A percentile compares a stretch with the other conserved stretches of the same genome.
Conservation (phyloP, 1,284 basidiomycete genomes). For the Schizophyllum amplum region DNA sequence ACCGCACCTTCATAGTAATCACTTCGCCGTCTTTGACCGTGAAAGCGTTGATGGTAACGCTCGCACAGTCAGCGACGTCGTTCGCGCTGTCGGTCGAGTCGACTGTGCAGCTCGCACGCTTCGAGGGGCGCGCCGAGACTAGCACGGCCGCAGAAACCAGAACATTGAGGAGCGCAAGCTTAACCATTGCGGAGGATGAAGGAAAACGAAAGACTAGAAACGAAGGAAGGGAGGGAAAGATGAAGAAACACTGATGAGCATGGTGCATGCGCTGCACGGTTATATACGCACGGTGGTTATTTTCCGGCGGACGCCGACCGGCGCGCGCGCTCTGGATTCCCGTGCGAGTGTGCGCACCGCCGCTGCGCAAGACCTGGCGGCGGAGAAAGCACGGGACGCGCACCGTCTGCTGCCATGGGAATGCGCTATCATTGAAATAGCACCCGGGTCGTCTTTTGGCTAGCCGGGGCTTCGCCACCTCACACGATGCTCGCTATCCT, state of each 20-base stretch:
- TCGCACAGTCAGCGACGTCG: conserved; percentile 11
- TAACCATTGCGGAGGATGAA: not conserved
- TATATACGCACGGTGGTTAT: not conserved
- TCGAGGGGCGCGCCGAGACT: conserved; percentile 4
- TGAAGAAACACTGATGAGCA: not conserved
- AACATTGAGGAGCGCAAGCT: not conserved
- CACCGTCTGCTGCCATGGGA: not conserved
- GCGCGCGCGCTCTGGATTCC: not conserved
- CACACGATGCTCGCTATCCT: no score
- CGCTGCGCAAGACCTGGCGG: not conserved
- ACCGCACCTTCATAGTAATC: not conserved
- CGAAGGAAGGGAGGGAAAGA: not conserved
- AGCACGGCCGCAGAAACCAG: not conserved
- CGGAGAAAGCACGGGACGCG: not conserved
- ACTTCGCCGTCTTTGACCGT: conserved; percentile 13
- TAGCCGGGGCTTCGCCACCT: no score
- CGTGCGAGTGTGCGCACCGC: not conserved
- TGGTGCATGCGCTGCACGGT: not conserved
- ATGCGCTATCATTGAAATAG: not conserved
- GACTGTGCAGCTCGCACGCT: conserved; percentile 17
- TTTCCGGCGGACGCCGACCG: not conserved
- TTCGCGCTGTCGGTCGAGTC: conserved; percentile 13
- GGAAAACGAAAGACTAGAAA: not conserved
- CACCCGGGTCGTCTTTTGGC: no score
- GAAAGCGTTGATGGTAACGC: conserved; percentile 13